phyloP scores from a whole-genome alignment of 2,329 filamentous ascomycete species.

The Trichoderma brevicompactum region DNA sequence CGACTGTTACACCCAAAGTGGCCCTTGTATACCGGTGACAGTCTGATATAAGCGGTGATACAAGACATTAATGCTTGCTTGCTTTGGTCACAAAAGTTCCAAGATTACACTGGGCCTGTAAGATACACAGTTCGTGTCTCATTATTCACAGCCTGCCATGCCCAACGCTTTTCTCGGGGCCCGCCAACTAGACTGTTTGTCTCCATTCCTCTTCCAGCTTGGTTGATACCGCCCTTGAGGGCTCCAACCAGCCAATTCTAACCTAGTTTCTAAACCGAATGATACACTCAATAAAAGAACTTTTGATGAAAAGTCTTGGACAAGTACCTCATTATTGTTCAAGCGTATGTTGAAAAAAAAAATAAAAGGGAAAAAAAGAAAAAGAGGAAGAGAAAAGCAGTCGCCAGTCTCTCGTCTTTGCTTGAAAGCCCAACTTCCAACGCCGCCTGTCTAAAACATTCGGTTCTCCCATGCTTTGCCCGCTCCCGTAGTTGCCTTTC shows the following conservation, averaged over 20 bases:
- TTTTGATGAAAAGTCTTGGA: neutral
- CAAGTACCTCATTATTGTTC: neutral
- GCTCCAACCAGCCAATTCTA: slow-evolving; percentile 13
- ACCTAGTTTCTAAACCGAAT: slow-evolving; percentile 19
- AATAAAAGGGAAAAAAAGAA: neutral
- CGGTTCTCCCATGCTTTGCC: slow-evolving; percentile 3
- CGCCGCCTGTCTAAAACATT: slow-evolving; percentile 25
- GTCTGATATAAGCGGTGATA: slow-evolving; percentile 1
- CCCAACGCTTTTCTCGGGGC: neutral
- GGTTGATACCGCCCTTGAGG: slow-evolving; percentile 21
- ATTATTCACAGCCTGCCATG: slow-evolving; percentile 1
- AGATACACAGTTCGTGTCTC: slow-evolving; percentile 2
- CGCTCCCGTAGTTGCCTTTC: slow-evolving; percentile 6
- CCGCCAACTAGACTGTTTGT: neutral
- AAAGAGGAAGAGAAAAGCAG: neutral
- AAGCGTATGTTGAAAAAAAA: neutral
- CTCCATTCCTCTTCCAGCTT: slow-evolving; percentile 1
- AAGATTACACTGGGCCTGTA: neutral
- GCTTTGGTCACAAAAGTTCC: neutral
- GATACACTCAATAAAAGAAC: slow-evolving; percentile 4
- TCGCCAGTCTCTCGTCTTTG: slow-evolving; percentile 4
- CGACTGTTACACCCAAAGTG: neutral
- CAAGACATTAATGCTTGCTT: neutral
- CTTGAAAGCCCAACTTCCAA: slow-evolving; percentile 12
- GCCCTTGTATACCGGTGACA: neutral